Conservation (phyloP, 768 basidiomycete species). For the Calocera viscosa region DNA sequence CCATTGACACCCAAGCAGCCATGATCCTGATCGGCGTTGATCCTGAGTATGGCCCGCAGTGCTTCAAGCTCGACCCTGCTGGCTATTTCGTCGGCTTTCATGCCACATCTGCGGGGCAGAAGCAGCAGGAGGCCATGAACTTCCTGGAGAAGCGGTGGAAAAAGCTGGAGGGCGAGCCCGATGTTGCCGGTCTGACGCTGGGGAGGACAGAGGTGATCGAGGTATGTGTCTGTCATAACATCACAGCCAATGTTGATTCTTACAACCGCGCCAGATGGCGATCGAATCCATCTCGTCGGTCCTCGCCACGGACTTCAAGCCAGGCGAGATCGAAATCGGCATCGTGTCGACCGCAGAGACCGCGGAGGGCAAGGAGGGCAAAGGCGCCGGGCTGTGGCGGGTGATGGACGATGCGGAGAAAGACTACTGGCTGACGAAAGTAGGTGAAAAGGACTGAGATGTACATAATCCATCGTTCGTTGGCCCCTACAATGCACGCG, state of each 20-base stretch:
- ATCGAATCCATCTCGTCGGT: slow-evolving; percentile 91
- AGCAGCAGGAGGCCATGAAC: slow-evolving; percentile 98
- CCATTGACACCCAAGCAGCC: slow-evolving; percentile 35
- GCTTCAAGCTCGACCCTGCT: slow-evolving; percentile 96
- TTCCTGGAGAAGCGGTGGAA: slow-evolving; percentile 99
- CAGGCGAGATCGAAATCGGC: slow-evolving; percentile 90
- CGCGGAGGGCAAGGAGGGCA: slow-evolving; percentile 48
- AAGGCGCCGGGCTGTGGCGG: slow-evolving; percentile 49
- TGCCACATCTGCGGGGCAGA: slow-evolving; percentile 82
- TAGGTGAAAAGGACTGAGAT: slow-evolving; percentile 73
- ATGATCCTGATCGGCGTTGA: slow-evolving; percentile 95
- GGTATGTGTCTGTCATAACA: slow-evolving; percentile 36
- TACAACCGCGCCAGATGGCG: slow-evolving; percentile 47
- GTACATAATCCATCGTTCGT: background rate
- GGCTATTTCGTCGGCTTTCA: slow-evolving; percentile 99
- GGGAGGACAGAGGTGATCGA: slow-evolving; percentile 75
- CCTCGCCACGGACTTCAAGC: slow-evolving; percentile 91
- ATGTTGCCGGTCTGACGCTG: slow-evolving; percentile 59
- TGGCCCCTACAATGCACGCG: background rate
- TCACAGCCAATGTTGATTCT: background rate
- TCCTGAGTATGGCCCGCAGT: slow-evolving; percentile 83
- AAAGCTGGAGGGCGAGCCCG: slow-evolving; percentile 69
- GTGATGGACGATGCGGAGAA: slow-evolving; percentile 67
- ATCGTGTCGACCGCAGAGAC: slow-evolving; percentile 68
- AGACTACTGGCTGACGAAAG: slow-evolving; percentile 67